These are phyloP conservation scores for Bipolaris bicolor DNA, from an alignment of 2,329 filamentous ascomycete species.

Conservation along the genomic window DNA sequence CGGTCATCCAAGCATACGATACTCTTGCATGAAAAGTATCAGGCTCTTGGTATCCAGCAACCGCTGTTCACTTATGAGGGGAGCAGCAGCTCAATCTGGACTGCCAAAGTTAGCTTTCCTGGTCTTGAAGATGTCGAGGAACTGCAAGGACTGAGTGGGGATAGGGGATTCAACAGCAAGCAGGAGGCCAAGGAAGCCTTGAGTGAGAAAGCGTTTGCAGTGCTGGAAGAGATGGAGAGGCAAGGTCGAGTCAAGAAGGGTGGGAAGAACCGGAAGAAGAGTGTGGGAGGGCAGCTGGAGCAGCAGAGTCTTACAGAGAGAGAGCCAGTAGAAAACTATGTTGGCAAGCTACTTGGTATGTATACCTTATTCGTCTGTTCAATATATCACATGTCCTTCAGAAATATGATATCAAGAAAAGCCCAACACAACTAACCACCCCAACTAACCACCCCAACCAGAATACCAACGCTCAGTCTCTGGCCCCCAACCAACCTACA, in stretches of 20 bases:
- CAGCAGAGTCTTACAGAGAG: constrained; percentile 3
- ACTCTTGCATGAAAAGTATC: constrained; percentile 34
- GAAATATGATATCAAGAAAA: too few species aligned
- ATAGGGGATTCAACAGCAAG: constrained; percentile 46
- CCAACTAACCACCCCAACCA: constrained; percentile 10
- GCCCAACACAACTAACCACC: constrained; percentile 1
- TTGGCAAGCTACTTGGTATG: constrained; percentile 49
- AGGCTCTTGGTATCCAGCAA: constrained; percentile 30
- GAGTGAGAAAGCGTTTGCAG: constrained; percentile 39
- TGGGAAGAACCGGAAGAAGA: constrained; percentile 24
- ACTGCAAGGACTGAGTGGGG: constrained; percentile 24
- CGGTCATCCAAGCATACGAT: constrained; percentile 28
- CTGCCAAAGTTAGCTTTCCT: constrained; percentile 31
- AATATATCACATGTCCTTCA: neutral
- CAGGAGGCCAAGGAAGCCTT: constrained; percentile 53
- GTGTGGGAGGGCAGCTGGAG: neutral
- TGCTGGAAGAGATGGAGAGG: constrained; percentile 32
- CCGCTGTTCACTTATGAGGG: constrained; percentile 30
- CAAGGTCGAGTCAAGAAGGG: constrained; percentile 33
- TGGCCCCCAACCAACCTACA: constrained; percentile 44
- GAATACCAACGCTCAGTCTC: constrained; percentile 41
- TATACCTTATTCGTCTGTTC: neutral
- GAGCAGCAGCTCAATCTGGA: constrained; percentile 24
- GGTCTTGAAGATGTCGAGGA: constrained; percentile 19
- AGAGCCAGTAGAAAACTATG: constrained; percentile 34